A percentile compares a stretch with the other conserved stretches of the same genome.
These are phyloP conservation scores for Forsythia viridissima DNA, from an alignment of 257 asterid species.

Conservation along the genomic window DNA sequence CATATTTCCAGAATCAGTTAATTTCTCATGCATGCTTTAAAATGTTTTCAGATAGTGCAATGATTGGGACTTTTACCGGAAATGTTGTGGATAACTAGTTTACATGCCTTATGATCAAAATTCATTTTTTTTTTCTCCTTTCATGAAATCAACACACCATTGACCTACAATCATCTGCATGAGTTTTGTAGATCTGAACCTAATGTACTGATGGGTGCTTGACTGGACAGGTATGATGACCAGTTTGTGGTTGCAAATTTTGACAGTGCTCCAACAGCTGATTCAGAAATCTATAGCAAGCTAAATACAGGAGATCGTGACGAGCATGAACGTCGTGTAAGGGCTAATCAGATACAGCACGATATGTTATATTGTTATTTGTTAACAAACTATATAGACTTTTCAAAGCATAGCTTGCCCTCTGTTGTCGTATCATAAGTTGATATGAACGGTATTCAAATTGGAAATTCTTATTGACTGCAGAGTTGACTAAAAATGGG, in stretches of 20 bases:
- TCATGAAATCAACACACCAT: neutral
- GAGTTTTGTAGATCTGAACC: neutral
- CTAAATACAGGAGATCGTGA: constrained; percentile 63
- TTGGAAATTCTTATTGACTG: neutral
- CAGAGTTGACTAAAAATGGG: neutral
- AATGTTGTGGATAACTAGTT: neutral
- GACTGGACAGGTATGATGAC: constrained; percentile 63
- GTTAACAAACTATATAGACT: neutral
- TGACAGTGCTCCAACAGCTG: constrained; percentile 91
- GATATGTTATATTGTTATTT: neutral
- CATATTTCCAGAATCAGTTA: neutral
- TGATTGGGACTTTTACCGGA: neutral
- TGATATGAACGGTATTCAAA: neutral
- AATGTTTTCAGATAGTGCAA: neutral
- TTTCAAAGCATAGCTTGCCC: neutral
- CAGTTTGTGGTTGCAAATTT: constrained; percentile 76
- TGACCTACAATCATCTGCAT: neutral
- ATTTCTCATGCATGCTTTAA: neutral
- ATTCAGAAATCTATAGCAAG: constrained; percentile 71
- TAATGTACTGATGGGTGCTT: constrained; percentile 4
- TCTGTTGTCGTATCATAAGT: neutral
- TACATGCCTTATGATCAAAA: neutral
- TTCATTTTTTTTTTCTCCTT: no score
- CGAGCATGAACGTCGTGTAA: constrained; percentile 75
- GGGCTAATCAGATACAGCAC: constrained; percentile 20